Conservation (phyloP, 768 basidiomycete species). For the Pisolithus orientalis region DNA sequence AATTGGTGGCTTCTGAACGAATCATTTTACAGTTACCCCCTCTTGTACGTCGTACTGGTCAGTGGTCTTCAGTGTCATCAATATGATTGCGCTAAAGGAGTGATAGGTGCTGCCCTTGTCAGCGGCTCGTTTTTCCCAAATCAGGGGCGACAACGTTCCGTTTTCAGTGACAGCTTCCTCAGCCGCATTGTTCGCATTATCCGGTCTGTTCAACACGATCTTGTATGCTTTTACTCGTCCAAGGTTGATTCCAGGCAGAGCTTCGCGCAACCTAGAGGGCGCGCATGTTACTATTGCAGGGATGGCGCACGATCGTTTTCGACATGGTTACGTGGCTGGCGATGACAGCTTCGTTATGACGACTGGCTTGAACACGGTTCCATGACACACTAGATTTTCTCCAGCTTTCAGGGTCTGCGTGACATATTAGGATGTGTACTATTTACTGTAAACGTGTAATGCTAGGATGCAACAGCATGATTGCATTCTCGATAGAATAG, state of each 20-base stretch:
- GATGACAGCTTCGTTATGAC: not conserved
- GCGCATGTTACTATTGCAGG: not conserved
- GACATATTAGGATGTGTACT: too few relatives aligned
- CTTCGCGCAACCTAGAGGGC: not conserved
- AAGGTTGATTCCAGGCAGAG: conserved; percentile 25
- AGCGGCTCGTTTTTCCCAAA: conserved; percentile 33
- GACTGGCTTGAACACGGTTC: too few relatives aligned
- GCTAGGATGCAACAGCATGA: too few relatives aligned
- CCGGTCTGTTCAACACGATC: conserved; percentile 38
- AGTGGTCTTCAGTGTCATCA: not conserved
- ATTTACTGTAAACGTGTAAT: too few relatives aligned
- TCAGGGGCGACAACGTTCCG: conserved; percentile 25
- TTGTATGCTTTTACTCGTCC: conserved; percentile 35
- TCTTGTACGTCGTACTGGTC: conserved; percentile 36
- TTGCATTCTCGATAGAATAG: too few relatives aligned
- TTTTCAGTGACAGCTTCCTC: conserved; percentile 34
- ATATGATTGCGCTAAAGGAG: not conserved
- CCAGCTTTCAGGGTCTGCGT: too few relatives aligned
- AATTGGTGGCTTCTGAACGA: not conserved
- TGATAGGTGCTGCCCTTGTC: conserved; percentile 34
- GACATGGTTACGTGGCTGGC: not conserved
- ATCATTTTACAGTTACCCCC: conserved; percentile 34
- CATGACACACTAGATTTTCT: too few relatives aligned
- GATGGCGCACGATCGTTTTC: not conserved
- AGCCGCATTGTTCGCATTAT: conserved; percentile 13